phyloP scores from a whole-genome alignment of 202 grass and related monocot genomes.

The Schoenoplectus tabernaemontani region DNA sequence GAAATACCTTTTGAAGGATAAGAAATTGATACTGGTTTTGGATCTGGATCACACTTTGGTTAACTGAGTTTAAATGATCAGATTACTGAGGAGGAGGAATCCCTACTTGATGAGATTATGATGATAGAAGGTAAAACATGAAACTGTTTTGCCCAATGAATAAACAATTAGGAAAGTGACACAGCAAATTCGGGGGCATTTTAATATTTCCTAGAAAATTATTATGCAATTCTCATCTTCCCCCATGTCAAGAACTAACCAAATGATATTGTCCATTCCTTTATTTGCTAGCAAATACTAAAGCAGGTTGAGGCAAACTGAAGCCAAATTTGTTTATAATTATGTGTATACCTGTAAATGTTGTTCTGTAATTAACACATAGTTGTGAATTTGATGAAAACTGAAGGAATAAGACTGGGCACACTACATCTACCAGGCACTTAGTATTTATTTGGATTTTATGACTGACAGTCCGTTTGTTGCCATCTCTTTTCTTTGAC shows the following conservation, averaged over 20 bases:
- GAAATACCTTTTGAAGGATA: constrained; percentile 56
- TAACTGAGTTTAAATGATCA: constrained; percentile 47
- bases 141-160: not conserved
- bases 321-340: not conserved
- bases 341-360: not conserved
- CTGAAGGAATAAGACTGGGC: not conserved
- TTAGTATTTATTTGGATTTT: not conserved
- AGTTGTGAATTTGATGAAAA: not conserved
- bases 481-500: not conserved
- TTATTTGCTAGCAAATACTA: no score
- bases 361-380: not conserved
- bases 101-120: constrained; percentile 23
- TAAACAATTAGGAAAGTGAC: not conserved
- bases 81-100: constrained; percentile 49
- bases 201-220: not conserved
- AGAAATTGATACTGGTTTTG: constrained; percentile 67
- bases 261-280: not conserved
- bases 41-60: constrained; percentile 85
- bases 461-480: not conserved
- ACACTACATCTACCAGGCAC: not conserved
- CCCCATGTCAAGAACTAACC: not conserved
- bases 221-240: not conserved
- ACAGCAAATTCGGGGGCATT: no score
- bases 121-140: constrained; percentile 11
- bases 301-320: no score